phyloP scores from a whole-genome alignment of 31 red algal genomes.

The Bonnemaisonia californica region DNA sequence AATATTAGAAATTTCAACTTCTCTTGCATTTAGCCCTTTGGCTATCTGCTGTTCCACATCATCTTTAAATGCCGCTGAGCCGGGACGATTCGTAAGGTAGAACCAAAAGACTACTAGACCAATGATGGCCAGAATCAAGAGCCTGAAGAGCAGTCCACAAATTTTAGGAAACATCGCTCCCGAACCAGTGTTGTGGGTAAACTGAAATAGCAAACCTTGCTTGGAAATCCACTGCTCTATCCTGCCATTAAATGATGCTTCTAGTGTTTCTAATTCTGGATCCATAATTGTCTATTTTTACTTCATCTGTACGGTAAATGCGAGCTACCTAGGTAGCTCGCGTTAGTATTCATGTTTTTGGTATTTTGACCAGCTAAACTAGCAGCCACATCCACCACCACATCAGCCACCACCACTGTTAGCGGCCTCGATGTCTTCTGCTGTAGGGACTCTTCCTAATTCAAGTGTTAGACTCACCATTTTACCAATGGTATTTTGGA shows the following conservation, averaged over 20 bases:
- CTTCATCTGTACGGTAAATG: no score
- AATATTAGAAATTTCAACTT: neutral
- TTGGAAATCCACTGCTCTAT: constrained; percentile 16
- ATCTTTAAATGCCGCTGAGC: constrained; percentile 6
- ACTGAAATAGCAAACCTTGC: constrained; percentile 6
- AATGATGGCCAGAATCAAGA: neutral
- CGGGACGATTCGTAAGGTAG: neutral
- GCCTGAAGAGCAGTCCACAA: neutral
- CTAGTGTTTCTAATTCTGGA: no score
- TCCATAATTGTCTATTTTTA: no score
- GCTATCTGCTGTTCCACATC: neutral
- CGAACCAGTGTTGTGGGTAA: neutral
- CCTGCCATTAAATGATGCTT: neutral
- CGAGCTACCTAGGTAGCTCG: no score
- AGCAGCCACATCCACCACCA: constrained; percentile 6
- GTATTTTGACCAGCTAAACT: no score
- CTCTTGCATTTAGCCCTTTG: neutral
- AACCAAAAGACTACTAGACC: neutral
- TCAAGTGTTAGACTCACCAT: constrained; percentile 12
- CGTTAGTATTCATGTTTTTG: no score
- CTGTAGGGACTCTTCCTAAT: constrained; percentile 14
- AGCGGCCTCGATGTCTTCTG: constrained; percentile 6
- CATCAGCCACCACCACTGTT: constrained; percentile 19
- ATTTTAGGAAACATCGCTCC: constrained; percentile 1
- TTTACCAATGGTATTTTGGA: constrained; percentile 10